phyloP scores from a whole-genome alignment of 345 rosid species.

The Populus nigra region DNA sequence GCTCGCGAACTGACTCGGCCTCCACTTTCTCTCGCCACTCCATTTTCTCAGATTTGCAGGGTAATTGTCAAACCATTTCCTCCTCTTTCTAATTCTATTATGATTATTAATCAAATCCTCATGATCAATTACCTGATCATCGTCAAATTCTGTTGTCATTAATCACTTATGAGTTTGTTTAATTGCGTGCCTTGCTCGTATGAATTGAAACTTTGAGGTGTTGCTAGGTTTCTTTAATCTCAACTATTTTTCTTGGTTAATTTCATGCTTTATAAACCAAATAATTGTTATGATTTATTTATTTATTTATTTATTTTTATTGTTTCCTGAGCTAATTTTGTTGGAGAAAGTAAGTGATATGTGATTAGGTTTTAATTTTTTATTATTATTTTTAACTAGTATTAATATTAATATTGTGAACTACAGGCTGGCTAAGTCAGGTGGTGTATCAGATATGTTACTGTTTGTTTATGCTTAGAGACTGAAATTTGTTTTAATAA shows the following conservation, averaged over 20 bases:
- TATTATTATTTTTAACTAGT: neutral
- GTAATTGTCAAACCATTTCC: neutral
- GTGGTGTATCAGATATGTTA: conserved; percentile 21
- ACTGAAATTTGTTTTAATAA: neutral
- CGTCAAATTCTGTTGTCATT: neutral
- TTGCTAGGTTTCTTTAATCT: neutral
- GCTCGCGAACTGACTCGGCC: no score
- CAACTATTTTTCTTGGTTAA: neutral
- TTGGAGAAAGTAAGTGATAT: neutral
- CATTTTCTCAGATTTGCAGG: neutral
- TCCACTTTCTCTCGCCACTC: no score
- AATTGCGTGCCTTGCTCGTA: neutral
- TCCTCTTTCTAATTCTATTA: neutral
- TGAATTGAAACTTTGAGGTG: neutral
- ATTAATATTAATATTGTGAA: neutral
- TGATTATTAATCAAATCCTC: neutral
- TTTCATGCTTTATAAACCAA: neutral
- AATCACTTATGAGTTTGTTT: neutral
- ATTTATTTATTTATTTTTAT: neutral
- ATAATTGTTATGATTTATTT: neutral
- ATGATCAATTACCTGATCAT: neutral
- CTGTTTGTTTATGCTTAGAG: conserved; percentile 3
- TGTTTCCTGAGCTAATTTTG: neutral
- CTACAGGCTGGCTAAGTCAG: conserved; percentile 25
- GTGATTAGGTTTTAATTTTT: neutral